phyloP scores from a whole-genome alignment of 1,284 basidiomycete species.

The Exsudoporus floridanus region DNA sequence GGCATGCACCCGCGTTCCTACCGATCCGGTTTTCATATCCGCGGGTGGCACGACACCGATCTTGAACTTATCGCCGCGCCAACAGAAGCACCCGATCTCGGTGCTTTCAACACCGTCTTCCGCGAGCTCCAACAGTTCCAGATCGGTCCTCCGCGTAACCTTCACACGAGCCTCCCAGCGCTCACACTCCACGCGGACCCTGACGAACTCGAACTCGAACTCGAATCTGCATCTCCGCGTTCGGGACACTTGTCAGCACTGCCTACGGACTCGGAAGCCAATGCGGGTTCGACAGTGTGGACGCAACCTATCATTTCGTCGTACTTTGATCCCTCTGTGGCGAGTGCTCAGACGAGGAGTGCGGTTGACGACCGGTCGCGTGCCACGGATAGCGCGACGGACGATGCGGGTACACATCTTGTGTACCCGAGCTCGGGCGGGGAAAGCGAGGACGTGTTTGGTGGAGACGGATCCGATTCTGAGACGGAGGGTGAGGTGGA shows the following conservation, averaged over 20 bases:
- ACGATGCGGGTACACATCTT: not conserved
- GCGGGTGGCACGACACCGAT: constrained; percentile 2
- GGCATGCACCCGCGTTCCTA: not conserved
- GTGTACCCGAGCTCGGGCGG: not conserved
- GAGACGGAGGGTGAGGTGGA: constrained; percentile 37
- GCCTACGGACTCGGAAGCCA: constrained; percentile 44
- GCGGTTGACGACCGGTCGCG: constrained; percentile 30
- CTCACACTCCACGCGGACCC: constrained; percentile 4
- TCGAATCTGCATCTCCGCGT: constrained; percentile 34
- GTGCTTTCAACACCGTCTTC: constrained; percentile 70
- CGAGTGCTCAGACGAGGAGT: constrained; percentile 32
- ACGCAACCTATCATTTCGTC: constrained; percentile 59
- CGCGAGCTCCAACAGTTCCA: constrained; percentile 63
- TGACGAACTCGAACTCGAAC: constrained; percentile 27
- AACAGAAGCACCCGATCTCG: constrained; percentile 69
- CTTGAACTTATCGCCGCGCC: too few species aligned
- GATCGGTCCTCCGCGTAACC: constrained; percentile 37
- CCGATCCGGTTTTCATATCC: not conserved
- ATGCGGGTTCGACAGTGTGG: constrained; percentile 63
- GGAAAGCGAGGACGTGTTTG: constrained; percentile 4
- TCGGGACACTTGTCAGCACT: constrained; percentile 16
- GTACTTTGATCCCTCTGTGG: constrained; percentile 33
- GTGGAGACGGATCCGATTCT: constrained; percentile 25
- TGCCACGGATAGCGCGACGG: constrained; percentile 22
- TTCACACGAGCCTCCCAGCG: constrained; percentile 20